These are phyloP conservation scores for Phytophthora pinifolia DNA, from an alignment of 352 stramenopile species.

Conservation along the genomic window DNA sequence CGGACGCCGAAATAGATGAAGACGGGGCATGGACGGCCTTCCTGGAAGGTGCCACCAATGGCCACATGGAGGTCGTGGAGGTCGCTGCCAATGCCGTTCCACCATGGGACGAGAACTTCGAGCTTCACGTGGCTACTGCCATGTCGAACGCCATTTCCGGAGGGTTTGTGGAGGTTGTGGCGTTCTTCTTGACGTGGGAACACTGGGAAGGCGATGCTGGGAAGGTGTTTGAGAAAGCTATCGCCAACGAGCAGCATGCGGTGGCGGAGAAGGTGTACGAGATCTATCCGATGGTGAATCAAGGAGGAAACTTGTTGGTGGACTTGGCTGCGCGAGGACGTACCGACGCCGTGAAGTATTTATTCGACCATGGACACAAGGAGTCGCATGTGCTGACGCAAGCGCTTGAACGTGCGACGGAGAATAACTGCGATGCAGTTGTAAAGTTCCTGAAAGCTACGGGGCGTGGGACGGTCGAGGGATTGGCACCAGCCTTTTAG, in stretches of 20 bases:
- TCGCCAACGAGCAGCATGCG: neutral
- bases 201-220: neutral
- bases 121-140: neutral
- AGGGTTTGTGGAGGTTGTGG: neutral
- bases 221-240: slow-evolving; percentile 1
- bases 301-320: neutral
- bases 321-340: neutral
- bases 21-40: neutral
- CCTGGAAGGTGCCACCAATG: neutral
- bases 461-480: too few relatives aligned
- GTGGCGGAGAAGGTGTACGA: slow-evolving; percentile 1
- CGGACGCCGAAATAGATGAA: too few relatives aligned
- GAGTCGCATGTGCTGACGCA: neutral
- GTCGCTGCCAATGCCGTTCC: neutral
- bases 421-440: too few relatives aligned
- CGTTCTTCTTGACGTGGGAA: neutral
- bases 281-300: neutral
- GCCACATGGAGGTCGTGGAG: neutral
- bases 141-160: slow-evolving; percentile 2
- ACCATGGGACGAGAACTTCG: neutral
- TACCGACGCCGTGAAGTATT: neutral
- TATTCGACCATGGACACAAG: neutral
- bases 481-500: too few relatives aligned
- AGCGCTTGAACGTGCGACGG: neutral
- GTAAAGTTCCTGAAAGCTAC: too few relatives aligned